Evolutionary conservation across 257 asterid species (phyloP), one percentile per base, ranked within the genome.

Genomic region (Solanum arcanum): DNA sequence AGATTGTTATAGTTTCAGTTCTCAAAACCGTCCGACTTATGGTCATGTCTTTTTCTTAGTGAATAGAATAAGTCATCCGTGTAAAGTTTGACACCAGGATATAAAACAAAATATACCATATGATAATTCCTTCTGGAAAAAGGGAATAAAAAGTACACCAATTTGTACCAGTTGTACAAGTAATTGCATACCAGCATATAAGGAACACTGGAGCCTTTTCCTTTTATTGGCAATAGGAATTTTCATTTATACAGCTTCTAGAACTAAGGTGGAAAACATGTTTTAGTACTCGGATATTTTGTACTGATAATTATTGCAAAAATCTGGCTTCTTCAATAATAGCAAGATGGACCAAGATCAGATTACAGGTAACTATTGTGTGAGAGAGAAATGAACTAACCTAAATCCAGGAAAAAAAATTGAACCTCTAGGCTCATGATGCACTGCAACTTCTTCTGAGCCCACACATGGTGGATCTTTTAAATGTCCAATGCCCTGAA

Each of bases 401-500:
- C 92, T 90, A 73, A 88, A 91, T 76, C 90, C 89, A 87, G 90
- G 90, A 89, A 83, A 83, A 87, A 62, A 64, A 46, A 60, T 89
- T 62, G 86, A 88, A 86, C 82, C 81, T 86, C 88, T 88, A 59
- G 92, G 78, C 25, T 60, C 89, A 84, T 27, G 83, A 73, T 23
- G 72, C 69, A 33, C 87, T n/a, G 89, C 59, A 76, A 41, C 85
- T 70, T 88, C 90, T 52, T 90, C 77, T 44, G 93, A 88, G 75
- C 66, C 92, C 89, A 89, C 80, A 47, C 85, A 87, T 75, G 86
- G 88, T 41, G 89, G 86, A 87, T 86, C 86, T 86, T 88, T 87
- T 62, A 89, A 86, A 85, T 73, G 92, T 59, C 90, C 90, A 80
- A 90, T n/a, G n/a, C 85, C 93, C 93, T 92, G 89, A 86, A 88